Percentiles rank a stretch among this genome's conserved stretches.
These are phyloP conservation scores for Neurospora africana DNA, from an alignment of 495 filamentous ascomycete genomes.

Conservation along the genomic window DNA sequence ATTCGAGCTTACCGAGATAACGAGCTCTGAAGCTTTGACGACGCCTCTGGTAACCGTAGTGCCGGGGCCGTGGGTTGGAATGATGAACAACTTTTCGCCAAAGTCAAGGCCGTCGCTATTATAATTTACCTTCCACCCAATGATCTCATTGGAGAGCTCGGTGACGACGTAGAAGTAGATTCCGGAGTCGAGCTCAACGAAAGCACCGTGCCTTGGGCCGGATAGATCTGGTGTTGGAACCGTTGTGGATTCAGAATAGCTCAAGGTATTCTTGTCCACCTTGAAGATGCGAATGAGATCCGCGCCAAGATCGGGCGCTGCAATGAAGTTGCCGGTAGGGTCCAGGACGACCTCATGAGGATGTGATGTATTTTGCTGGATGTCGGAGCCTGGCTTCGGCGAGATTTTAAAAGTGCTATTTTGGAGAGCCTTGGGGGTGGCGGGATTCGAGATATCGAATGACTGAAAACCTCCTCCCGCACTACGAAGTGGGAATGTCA, in stretches of 20 bases:
- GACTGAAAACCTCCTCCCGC: slow-evolving; percentile 14
- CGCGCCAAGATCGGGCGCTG: slow-evolving; percentile 62
- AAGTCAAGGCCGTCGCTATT: slow-evolving; percentile 34
- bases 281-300: slow-evolving; percentile 58
- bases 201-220: slow-evolving; percentile 60
- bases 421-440: slow-evolving; percentile 30
- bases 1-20: slow-evolving; percentile 41
- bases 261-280: slow-evolving; percentile 34
- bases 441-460: slow-evolving; percentile 16
- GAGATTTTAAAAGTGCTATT: slow-evolving; percentile 42
- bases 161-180: slow-evolving; percentile 52
- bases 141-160: slow-evolving; percentile 51
- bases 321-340: slow-evolving; percentile 52
- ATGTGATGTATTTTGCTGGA: slow-evolving; percentile 55
- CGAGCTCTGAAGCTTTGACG: slow-evolving; percentile 48
- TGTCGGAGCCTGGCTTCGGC: slow-evolving; percentile 35
- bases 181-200: slow-evolving; percentile 36
- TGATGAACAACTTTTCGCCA: slow-evolving; percentile 25
- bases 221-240: slow-evolving; percentile 34
- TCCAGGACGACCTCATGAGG: slow-evolving; percentile 59
- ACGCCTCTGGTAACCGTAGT: slow-evolving; percentile 17
- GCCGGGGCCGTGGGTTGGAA: slow-evolving; percentile 35
- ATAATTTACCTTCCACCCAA: slow-evolving; percentile 50
- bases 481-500: slow-evolving; percentile 6
- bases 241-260: slow-evolving; percentile 23